Evolutionary conservation across 2,329 filamentous ascomycete species (phyloP), one percentile per base, ranked within the genome.

Genomic region (Fusarium falciforme): DNA sequence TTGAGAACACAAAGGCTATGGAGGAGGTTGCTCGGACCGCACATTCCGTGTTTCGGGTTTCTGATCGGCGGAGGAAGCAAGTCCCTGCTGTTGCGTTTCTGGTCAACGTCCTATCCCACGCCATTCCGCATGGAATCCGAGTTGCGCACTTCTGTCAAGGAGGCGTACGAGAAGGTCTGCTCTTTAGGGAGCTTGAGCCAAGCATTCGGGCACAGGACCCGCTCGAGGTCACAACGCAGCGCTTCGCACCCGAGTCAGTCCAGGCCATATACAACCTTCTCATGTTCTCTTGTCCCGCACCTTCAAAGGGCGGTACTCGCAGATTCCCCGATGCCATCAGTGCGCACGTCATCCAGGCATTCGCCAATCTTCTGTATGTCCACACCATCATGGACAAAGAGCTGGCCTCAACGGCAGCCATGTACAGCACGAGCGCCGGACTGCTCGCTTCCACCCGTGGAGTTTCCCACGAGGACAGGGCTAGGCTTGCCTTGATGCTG

Each of bases 121-220:
- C 89, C 4, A 83, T 93, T 12, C 91, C 91, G 0, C 83, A 84
- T 42, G 82, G 82, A n/a, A 89, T 93, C 70, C 86, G 87, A 47
- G 85, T 87, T 38, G 89, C 93, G 2, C 87, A 89, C 33, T 94
- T 94, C 82, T 93, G 91, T 70, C 92, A 94, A 78, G 92, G 92
- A 22, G 92, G 92, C 7, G 91, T 93, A 4, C 84, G 92, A 31
- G 92, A 93, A 82, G 92, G 92, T 0, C 88, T 88, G 65, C 83
- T 93, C 1, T 94, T 91, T 80, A 83, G 86, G 16, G 84, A 83
- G 42, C 85, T 93, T 9, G 71, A 84, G 0, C 76, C 82, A 0
- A 78, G 83, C 1, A 80, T 88, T 8, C 86, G 89, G 54, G 82
- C 82, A 2, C 84, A 90, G 68, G 83, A 89, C 63, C 91, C 92